phyloP scores from a whole-genome alignment of 352 stramenopile species.

The Peronospora destructor region DNA sequence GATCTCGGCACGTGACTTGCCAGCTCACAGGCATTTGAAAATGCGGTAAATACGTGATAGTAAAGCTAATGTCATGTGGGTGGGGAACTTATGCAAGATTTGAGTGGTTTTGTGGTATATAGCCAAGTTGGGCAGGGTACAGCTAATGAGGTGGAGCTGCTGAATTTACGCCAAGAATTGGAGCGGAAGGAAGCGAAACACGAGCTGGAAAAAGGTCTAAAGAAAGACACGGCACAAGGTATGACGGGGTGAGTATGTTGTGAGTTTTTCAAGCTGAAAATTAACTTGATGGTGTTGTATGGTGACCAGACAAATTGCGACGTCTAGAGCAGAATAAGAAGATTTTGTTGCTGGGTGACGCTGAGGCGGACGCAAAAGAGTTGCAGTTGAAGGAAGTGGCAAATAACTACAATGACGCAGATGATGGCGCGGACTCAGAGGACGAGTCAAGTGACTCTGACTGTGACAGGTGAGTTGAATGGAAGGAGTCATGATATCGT shows the following conservation, averaged over 20 bases:
- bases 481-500: not conserved
- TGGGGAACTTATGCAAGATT: not conserved
- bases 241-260: not conserved
- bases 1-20: conserved; percentile 75
- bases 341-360: conserved; percentile 67
- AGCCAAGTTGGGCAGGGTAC: conserved; percentile 81
- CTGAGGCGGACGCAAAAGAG: conserved; percentile 65
- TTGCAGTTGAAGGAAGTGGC: conserved; percentile 84
- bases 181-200: conserved; percentile 69
- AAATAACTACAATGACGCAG: conserved; percentile 86
- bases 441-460: conserved; percentile 65
- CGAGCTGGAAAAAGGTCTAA: conserved; percentile 65
- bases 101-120: not conserved
- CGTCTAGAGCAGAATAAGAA: conserved; percentile 81
- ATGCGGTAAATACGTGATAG: conserved; percentile 38
- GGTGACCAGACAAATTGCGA: conserved; percentile 45
- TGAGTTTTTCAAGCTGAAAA: not conserved
- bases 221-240: conserved; percentile 78
- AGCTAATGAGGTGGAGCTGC: conserved; percentile 63
- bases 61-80: not conserved
- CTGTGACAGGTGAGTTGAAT: conserved; percentile 48
- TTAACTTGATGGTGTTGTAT: not conserved
- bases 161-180: conserved; percentile 69
- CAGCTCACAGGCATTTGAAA: conserved; percentile 79
- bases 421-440: conserved; percentile 74